Conservation (phyloP, 768 basidiomycete species). For the Suillus subalutaceus region DNA sequence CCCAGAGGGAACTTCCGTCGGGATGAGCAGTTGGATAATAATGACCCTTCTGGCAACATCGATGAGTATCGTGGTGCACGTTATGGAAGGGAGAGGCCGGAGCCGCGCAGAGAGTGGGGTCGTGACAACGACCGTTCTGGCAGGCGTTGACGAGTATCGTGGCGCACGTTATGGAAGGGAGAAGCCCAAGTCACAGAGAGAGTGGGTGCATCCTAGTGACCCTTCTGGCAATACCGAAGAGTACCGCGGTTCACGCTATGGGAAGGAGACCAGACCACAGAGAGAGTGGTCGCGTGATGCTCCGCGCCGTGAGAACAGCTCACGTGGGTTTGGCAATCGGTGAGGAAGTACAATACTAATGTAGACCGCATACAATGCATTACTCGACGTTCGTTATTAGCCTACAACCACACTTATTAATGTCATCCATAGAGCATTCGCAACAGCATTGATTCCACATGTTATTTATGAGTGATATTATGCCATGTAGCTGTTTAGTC, state of each 20-base stretch:
- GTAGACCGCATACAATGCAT: conserved; percentile 4
- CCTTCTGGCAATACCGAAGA: conserved; percentile 3
- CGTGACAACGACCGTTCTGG: neutral
- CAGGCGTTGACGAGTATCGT: neutral
- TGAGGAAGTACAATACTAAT: neutral
- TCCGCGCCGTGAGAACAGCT: neutral
- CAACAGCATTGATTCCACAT: neutral
- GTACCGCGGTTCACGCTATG: conserved; percentile 5
- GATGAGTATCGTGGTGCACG: conserved; percentile 13
- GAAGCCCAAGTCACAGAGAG: neutral
- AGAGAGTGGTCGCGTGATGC: neutral
- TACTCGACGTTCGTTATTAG: conserved; percentile 8
- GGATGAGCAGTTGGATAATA: neutral
- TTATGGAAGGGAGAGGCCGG: conserved; percentile 1
- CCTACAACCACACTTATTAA: neutral
- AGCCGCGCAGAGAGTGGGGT: neutral
- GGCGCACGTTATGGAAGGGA: conserved; percentile 9
- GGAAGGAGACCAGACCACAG: neutral
- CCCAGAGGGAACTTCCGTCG: neutral
- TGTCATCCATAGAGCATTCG: conserved; percentile 6
- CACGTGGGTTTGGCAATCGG: conserved; percentile 1
- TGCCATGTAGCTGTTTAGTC: neutral
- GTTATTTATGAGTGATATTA: neutral
- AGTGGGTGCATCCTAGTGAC: conserved; percentile 1
- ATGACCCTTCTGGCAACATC: neutral